Base-by-base conservation (phyloP, 371 early-diverging fungal genomes). In the Saksenaea vasiformis region DNA sequence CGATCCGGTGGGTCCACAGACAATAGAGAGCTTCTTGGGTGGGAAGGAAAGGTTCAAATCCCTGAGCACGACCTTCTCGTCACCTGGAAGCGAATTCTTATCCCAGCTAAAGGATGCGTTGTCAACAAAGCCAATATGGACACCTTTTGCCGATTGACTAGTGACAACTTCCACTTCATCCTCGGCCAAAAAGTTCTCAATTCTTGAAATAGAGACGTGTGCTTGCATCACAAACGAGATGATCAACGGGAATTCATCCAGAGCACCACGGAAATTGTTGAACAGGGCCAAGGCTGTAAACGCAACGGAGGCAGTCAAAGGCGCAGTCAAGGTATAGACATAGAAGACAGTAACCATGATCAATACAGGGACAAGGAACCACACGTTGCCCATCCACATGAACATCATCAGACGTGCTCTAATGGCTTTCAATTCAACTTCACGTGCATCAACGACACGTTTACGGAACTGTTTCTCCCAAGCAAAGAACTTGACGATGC, bases 401-500 rank as follows among this genome's bases (percentile, higher is more conserved):
- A 69, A 78, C 55, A 64, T 65, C 55, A 79, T 56, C 35, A 76
- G 62, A 35, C 79, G 65, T 2, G 60, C 35, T n/a, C 70, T 66
- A 53, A 84, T 78, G 0, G 72, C 77, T 55, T 72, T 72, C 19
- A 84, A 51, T 61, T 84, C 84, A 31, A 62, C 64, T 37, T 79
- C 79, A 60, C 84, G 78, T 14, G 82, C 78, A 13, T 74, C 73
- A 3, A 75, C 73, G 17, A 84, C 69, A 55, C 78, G 76, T 37
- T 74, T 73, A 51, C 77, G 72, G 57, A 91, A 90, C 58, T 85
- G 77, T 54, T 78, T 64, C 71, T 91, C 88, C 91, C 91, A 91
- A 34, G 87, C 91, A 79, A 90, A 91, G 65, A 91, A 83, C 68
- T 91, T 91, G 59, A 91, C 84, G 14, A 90, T 87, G 26, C 88